A percentile compares a stretch with the other conserved stretches of the same genome.
These are phyloP conservation scores for Phyllosticta citrichinensis DNA, from an alignment of 2,329 filamentous ascomycete species.

Conservation along the genomic window DNA sequence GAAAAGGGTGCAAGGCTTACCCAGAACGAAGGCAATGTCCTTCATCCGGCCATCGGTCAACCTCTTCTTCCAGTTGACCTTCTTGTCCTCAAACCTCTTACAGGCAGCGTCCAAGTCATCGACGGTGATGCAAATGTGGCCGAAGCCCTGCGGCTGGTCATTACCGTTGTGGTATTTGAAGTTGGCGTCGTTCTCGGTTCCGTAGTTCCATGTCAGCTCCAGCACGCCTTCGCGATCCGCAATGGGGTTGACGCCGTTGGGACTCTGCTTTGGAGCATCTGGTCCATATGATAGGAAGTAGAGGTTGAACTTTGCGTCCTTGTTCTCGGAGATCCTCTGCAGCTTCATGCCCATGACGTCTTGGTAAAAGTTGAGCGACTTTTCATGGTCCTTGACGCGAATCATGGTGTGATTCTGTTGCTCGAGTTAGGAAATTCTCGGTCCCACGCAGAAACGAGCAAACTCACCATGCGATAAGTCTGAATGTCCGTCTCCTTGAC, in stretches of 20 bases:
- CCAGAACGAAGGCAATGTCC: slow-evolving; percentile 84
- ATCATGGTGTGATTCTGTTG: slow-evolving; percentile 82
- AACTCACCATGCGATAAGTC: slow-evolving; percentile 57
- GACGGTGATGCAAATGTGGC: slow-evolving; percentile 80
- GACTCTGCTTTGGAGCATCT: slow-evolving; percentile 38
- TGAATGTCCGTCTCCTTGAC: slow-evolving; percentile 61
- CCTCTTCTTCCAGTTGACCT: slow-evolving; percentile 89
- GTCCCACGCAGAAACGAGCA: slow-evolving; percentile 33
- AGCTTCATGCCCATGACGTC: slow-evolving; percentile 84
- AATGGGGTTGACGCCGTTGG: slow-evolving; percentile 47
- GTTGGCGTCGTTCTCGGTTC: slow-evolving; percentile 71
- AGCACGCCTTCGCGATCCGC: slow-evolving; percentile 71
- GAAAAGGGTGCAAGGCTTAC: slow-evolving; percentile 18
- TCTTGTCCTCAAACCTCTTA: slow-evolving; percentile 69
- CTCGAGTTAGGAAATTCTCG: not conserved
- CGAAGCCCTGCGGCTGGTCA: slow-evolving; percentile 82
- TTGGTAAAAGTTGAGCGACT: slow-evolving; percentile 44
- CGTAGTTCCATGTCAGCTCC: slow-evolving; percentile 78
- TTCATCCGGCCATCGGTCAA: slow-evolving; percentile 87
- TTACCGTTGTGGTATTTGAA: slow-evolving; percentile 94
- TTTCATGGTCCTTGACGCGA: slow-evolving; percentile 61
- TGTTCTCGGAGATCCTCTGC: slow-evolving; percentile 60
- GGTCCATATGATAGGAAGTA: slow-evolving; percentile 79
- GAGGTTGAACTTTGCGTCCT: slow-evolving; percentile 68
- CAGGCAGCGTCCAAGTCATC: slow-evolving; percentile 87